These are phyloP conservation scores for Melanomma pulvis-pyrius DNA, from an alignment of 495 filamentous ascomycete species.

Conservation along the genomic window DNA sequence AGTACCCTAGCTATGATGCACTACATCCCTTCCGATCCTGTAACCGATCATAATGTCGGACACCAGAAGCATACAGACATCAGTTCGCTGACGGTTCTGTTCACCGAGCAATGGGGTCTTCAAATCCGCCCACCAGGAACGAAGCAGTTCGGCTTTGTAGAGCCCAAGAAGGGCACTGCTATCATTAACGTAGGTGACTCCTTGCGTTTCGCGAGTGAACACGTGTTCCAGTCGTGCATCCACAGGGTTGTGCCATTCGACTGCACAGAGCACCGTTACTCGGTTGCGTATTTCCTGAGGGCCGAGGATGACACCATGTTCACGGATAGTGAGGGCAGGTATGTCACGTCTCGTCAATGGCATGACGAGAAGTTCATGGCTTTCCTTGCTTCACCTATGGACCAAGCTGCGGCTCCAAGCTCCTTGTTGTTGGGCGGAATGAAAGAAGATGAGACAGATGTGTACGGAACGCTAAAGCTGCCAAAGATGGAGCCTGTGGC, in stretches of 20 bases:
- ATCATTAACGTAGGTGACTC: slow-evolving; percentile 63
- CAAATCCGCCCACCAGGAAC: slow-evolving; percentile 55
- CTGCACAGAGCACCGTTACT: slow-evolving; percentile 56
- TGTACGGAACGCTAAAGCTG: neutral
- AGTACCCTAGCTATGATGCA: slow-evolving; percentile 41
- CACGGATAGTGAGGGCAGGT: slow-evolving; percentile 54
- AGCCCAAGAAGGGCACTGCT: slow-evolving; percentile 52
- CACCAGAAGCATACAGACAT: slow-evolving; percentile 63
- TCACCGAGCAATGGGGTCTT: slow-evolving; percentile 60
- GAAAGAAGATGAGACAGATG: slow-evolving; percentile 30
- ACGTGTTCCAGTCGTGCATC: slow-evolving; percentile 57
- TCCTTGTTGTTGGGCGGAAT: slow-evolving; percentile 34
- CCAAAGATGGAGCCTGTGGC: neutral
- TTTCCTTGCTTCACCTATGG: slow-evolving; percentile 23
- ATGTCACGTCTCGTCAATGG: slow-evolving; percentile 56
- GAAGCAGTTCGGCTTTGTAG: slow-evolving; percentile 56
- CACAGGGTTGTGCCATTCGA: slow-evolving; percentile 60
- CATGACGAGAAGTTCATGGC: slow-evolving; percentile 61
- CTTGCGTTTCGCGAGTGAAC: slow-evolving; percentile 55
- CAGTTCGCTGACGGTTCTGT: slow-evolving; percentile 59
- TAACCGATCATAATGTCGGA: slow-evolving; percentile 10
- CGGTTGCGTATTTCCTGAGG: slow-evolving; percentile 61
- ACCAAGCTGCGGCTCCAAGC: slow-evolving; percentile 28
- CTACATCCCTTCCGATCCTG: slow-evolving; percentile 23
- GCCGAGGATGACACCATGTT: slow-evolving; percentile 58